Evolutionary conservation across 2,329 filamentous ascomycete genomes (phyloP), one percentile per base, ranked within the genome.

Genomic region (Xylariomycetidae sp.): DNA sequence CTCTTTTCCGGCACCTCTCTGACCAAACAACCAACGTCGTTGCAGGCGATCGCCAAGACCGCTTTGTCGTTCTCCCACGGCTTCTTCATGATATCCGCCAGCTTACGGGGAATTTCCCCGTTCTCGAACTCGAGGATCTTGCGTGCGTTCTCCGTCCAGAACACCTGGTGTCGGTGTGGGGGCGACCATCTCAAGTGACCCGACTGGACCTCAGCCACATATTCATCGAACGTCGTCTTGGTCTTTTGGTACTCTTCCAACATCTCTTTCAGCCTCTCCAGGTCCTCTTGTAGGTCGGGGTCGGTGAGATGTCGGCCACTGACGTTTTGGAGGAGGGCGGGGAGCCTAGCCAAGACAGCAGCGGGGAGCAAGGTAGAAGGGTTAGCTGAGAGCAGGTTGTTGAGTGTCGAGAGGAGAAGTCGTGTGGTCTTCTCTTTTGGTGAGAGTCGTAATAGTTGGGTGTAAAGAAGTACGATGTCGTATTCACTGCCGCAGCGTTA

Each of bases 371-470:
- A 63, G 57, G 84, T 72, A 73, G 84, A 67, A 64, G 76, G 60
- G 69, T 86, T 81, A 40, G 69, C 67, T 27, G 67, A 67, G 23
- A 95, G 76, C 27, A 98, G 79, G 62, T 95, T 96, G 57, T 83
- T 76, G 25, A 98, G 74, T 6, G 90, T 95, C 8, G 88, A 88
- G 27, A 96, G 73, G 28, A 95, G 76, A 34, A 98, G 74, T 19
- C 92, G 81, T 1, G 90, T 96, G 1, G 90, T 96, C 71, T 98
- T 98, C 59, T 96, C 92, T 61, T 98, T 98, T 27, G 90, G 89
- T 2, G 92, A 96, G 25, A 95, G 70, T 34, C 88, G 83, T 35
- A 98, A 72, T 23, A 98, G 79, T 46, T 93, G 85, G n/a, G 85
- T 88, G 60, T 95, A 95, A 27, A 96, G 76, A 29, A 88, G 74